Percentiles rank a stretch among this genome's conserved stretches.
Conservation (phyloP, 2,329 filamentous ascomycete genomes). For the Penicillium sp. region DNA sequence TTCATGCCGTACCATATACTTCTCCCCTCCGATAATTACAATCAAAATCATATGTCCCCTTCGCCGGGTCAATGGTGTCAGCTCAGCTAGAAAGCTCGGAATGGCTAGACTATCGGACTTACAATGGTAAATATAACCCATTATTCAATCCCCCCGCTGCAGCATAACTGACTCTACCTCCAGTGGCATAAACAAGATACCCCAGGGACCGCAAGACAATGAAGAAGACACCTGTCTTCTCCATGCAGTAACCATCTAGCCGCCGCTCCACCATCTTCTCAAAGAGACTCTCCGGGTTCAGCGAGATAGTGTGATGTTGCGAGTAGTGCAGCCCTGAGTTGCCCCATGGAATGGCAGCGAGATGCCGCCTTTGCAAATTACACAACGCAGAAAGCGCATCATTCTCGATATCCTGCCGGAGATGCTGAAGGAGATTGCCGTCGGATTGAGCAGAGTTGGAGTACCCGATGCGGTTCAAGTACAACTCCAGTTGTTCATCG, state of each 20-base stretch:
- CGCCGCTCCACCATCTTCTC: constrained; percentile 52
- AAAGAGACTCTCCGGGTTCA: constrained; percentile 52
- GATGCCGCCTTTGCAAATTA: constrained; percentile 44
- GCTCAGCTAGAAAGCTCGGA: neutral
- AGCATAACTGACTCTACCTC: constrained; percentile 48
- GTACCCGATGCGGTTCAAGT: constrained; percentile 35
- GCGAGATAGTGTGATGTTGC: constrained; percentile 47
- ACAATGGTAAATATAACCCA: constrained; percentile 51
- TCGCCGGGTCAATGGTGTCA: neutral
- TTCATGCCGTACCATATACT: constrained; percentile 36
- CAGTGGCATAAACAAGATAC: constrained; percentile 55
- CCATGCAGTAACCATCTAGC: constrained; percentile 61
- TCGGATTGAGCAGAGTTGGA: constrained; percentile 13
- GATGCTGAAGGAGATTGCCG: constrained; percentile 23
- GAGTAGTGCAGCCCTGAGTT: constrained; percentile 58
- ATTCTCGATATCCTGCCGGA: constrained; percentile 27
- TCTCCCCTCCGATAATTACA: constrained; percentile 52
- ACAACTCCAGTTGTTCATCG: constrained; percentile 36
- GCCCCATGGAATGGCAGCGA: constrained; percentile 55
- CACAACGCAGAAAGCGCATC: constrained; percentile 34
- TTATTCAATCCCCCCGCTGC: constrained; percentile 35
- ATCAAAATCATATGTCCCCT: constrained; percentile 61
- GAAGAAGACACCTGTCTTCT: constrained; percentile 56
- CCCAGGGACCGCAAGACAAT: constrained; percentile 53
- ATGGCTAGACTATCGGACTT: constrained; percentile 12